Evolutionary conservation across 345 rosid genomes (phyloP), one percentile per base, ranked within the genome.

Genomic region (Anastatica hierochuntica): DNA sequence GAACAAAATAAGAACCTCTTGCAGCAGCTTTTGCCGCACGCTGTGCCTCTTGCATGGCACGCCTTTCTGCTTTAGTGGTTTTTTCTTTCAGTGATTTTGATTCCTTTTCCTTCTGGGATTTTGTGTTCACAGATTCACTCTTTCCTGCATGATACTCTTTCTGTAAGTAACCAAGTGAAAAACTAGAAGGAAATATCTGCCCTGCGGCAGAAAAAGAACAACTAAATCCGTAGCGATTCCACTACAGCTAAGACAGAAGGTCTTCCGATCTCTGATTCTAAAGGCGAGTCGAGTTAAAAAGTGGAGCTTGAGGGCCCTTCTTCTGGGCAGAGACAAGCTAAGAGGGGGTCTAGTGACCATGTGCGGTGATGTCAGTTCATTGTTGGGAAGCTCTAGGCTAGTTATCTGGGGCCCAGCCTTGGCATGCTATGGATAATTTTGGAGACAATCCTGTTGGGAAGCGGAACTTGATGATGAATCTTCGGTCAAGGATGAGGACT

Each of bases 1-100:
- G 45, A 30, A 10, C 33, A 46, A 53, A 16, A 13, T 12, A 53
- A 34, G 43, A 68, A 68, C 72, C 72, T 68, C 61, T 68, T 14
- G 58, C 62, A 54, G 62, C 52, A 54, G 72, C 82, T 65, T 84
- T 84, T 30, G 79, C 84, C 50, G 84, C 83, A 14, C 87, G 69
- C 39, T 82, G 84, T 48, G 84, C 73, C 6, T 31, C 36, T 62
- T 81, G 89, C 61, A 79, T 43, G 38, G 84, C 81, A 48, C 84
- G 86, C 33, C 84, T 72, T 61, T 81, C 94, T 48, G 89, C 81
- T 69, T 82, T 85, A 11, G 81, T 76, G 12, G 83, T 72, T 60
- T 78, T 82, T 8, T 74, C 78, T 72, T 82, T 85, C 57, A 57
- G 36, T 4, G 80, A 37, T 53, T 74, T 72, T 11, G 72, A 14